These are phyloP conservation scores for Mycena vitilis DNA, from an alignment of 768 basidiomycete species.

Conservation along the genomic window DNA sequence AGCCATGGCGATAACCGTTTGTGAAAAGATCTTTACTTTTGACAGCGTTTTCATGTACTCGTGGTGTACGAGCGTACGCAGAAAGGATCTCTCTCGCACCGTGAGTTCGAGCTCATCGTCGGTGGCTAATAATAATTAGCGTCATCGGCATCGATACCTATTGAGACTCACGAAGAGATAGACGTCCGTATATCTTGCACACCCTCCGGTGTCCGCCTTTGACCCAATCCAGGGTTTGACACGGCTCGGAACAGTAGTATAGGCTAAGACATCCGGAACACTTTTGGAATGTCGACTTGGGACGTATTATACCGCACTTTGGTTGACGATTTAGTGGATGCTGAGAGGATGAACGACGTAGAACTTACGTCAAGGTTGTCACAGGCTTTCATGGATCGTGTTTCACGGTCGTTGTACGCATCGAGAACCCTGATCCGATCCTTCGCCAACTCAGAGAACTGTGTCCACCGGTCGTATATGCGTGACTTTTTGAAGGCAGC, in stretches of 20 bases:
- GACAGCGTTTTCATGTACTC: neutral
- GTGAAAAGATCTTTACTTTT: neutral
- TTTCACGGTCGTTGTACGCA: neutral
- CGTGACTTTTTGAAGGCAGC: neutral
- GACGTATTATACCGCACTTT: neutral
- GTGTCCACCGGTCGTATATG: neutral
- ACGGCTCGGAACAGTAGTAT: neutral
- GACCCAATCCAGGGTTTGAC: neutral
- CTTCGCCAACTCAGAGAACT: neutral
- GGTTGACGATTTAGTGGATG: neutral
- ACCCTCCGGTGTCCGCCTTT: neutral
- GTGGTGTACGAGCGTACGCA: neutral
- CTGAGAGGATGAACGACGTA: neutral
- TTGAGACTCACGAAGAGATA: neutral
- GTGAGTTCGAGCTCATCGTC: neutral
- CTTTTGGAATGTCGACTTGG: neutral
- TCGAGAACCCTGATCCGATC: neutral
- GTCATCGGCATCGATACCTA: neutral
- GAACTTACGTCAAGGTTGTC: neutral
- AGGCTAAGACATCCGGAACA: neutral
- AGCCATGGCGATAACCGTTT: neutral
- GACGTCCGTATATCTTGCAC: neutral
- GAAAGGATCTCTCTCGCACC: neutral
- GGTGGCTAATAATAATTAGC: neutral
- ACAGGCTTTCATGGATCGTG: neutral